Percentiles rank a stretch among this genome's conserved stretches.
These are phyloP conservation scores for Pyricularia grisea DNA, from an alignment of 2,329 filamentous ascomycete genomes.

Conservation along the genomic window DNA sequence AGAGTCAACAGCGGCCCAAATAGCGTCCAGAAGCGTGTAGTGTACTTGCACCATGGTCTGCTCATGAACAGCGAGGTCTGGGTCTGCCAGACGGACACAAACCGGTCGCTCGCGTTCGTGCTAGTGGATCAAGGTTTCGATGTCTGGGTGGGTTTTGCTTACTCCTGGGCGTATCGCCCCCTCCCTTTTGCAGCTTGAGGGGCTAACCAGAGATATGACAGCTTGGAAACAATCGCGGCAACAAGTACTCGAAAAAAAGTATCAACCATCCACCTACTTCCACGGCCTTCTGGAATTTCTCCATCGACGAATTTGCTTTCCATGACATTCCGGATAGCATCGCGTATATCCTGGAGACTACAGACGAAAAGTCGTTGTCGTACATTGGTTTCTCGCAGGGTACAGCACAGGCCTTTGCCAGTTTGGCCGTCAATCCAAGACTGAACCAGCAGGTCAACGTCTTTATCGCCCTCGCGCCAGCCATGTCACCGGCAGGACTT, in stretches of 20 bases:
- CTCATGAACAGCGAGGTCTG: conserved; percentile 99
- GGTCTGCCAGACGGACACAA: conserved; percentile 82
- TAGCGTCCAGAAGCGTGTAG: conserved; percentile 69
- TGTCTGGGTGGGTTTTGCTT: conserved; percentile 68
- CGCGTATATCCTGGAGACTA: conserved; percentile 78
- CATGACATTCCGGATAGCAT: conserved; percentile 96
- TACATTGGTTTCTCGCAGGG: conserved; percentile 98
- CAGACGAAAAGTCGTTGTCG: conserved; percentile 72
- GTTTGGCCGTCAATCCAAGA: conserved; percentile 81
- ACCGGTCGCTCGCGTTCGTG: conserved; percentile 79
- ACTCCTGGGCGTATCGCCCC: neutral
- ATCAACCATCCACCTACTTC: conserved; percentile 66
- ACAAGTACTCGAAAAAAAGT: conserved; percentile 98
- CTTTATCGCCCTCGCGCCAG: conserved; percentile 90
- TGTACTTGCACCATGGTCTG: conserved; percentile 91
- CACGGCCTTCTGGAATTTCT: conserved; percentile 88
- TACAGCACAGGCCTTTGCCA: conserved; percentile 92
- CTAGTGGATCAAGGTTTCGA: conserved; percentile 89
- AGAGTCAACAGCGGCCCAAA: conserved; percentile 65
- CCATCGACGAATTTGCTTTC: conserved; percentile 96
- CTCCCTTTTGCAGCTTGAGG: neutral
- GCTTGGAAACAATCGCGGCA: conserved; percentile 95
- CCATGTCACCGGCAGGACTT: conserved; percentile 89
- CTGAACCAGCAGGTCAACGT: conserved; percentile 91
- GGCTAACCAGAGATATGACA: conserved; percentile 19